Percentiles rank a stretch among this genome's conserved stretches.
phyloP scores from a whole-genome alignment of 192 early-diverging fungal genomes.

The Dimargaris xerosporica region DNA sequence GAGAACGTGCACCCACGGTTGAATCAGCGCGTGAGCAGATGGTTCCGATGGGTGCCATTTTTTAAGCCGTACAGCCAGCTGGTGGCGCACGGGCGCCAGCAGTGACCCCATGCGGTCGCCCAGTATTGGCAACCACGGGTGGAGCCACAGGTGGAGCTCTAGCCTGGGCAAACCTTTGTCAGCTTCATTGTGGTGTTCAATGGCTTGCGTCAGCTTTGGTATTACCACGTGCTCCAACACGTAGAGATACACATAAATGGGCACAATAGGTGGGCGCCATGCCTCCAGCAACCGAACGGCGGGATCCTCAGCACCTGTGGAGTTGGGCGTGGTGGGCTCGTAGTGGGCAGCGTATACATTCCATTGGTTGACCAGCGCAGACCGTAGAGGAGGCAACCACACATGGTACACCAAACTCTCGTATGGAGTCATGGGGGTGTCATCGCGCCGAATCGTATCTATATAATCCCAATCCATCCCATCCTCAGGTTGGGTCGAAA shows the following conservation, averaged over 20 bases:
- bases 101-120: slow-evolving; percentile 32
- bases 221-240: slow-evolving; percentile 64
- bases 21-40: slow-evolving; percentile 28
- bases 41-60: slow-evolving; percentile 52
- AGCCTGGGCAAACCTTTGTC: slow-evolving; percentile 20
- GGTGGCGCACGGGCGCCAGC: slow-evolving; percentile 39
- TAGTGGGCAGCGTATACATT: background rate
- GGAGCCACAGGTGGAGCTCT: slow-evolving; percentile 62
- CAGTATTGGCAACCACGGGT: slow-evolving; percentile 64
- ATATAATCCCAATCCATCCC: background rate
- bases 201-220: slow-evolving; percentile 50
- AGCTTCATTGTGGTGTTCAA: slow-evolving; percentile 46
- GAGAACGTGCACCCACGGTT: slow-evolving; percentile 46
- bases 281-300: slow-evolving; percentile 35
- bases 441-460: slow-evolving; percentile 7
- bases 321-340: background rate
- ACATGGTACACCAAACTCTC: slow-evolving; percentile 59
- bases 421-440: slow-evolving; percentile 47
- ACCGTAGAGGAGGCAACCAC: slow-evolving; percentile 65
- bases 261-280: slow-evolving; percentile 50
- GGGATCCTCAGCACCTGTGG: background rate
- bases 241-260: slow-evolving; percentile 54
- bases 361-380: slow-evolving; percentile 20
- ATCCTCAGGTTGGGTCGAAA: background rate
- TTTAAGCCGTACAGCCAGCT: slow-evolving; percentile 32